Evolutionary conservation across 768 basidiomycete genomes (phyloP), one percentile per base, ranked within the genome.

Genomic region (Lactarius sanguifluus): DNA sequence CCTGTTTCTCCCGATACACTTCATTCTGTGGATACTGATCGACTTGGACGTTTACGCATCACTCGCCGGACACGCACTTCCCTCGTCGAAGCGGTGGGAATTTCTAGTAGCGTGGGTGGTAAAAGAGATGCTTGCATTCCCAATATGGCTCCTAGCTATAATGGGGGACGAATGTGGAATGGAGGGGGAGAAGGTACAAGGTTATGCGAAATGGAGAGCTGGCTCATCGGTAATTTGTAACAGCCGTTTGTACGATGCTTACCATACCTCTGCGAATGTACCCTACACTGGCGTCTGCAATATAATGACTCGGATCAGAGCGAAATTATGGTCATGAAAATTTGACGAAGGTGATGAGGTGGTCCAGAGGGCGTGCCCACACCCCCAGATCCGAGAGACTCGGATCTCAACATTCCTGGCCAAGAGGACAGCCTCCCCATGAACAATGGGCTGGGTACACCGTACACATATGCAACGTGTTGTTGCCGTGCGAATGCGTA

Each of bases 71-170:
- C 81, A 87, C 75, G 79, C 86, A 57, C 73, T 90, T 55, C 83
- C 84, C 2, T 71, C 77, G 45, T 74, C 78, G 40, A 79, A 79
- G 57, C 79, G 80, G 15, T 81, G 81, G 77, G 72, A 78, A 59
- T 98, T 97, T 75, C 71, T 94, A 52, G 72, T 79, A 36, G 92
- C 94, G 8, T 99, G 95, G 94, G 75, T 80, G 20, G 78, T 82
- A n/a, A 83, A 96, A 64, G 97, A 99, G 77, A 15, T 88, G 50
- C 75, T 96, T 64, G 89, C 96, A 5, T 79, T 98, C 25, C 97
- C 97, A 0, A 92, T 98, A 64, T 99, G 88, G 85, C 58, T 89
- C 9, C 79, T 89, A 68, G 96, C 92, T 9, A 85, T 99, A 47
- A 77, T 88, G 58, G 94, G 95, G 34, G 70, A 86, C 74, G 85